Conservation (phyloP, 2,329 filamentous ascomycete species). For the Trichophyton simii region DNA sequence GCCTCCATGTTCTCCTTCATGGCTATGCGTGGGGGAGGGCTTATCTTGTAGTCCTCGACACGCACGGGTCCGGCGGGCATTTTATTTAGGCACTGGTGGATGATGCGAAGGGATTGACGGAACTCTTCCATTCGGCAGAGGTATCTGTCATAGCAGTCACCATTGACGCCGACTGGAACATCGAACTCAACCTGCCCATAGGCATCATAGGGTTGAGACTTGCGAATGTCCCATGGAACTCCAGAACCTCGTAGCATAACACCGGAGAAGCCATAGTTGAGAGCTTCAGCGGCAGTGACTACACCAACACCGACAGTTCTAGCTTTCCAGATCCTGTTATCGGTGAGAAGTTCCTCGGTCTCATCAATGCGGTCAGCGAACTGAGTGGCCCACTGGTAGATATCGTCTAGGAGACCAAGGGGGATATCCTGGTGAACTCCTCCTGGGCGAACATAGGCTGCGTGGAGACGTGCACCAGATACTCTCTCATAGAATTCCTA, state of each 20-base stretch:
- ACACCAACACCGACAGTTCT: slow-evolving; percentile 85
- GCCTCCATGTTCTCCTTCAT: slow-evolving; percentile 99
- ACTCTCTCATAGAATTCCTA: slow-evolving; percentile 99
- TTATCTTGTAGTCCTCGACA: slow-evolving; percentile 97
- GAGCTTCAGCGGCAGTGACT: slow-evolving; percentile 79
- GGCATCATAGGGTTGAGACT: slow-evolving; percentile 92
- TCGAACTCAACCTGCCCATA: slow-evolving; percentile 98
- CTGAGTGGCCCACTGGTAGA: slow-evolving; percentile 99
- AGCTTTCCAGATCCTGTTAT: slow-evolving; percentile 98
- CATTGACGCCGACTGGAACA: slow-evolving; percentile 88
- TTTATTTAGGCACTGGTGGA: slow-evolving; percentile 97
- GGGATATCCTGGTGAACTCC: slow-evolving; percentile 95
- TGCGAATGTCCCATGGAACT: slow-evolving; percentile 91
- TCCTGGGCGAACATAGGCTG: slow-evolving; percentile 90
- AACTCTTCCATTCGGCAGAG: slow-evolving; percentile 99
- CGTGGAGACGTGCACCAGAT: slow-evolving; percentile 91
- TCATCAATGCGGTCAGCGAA: slow-evolving; percentile 98
- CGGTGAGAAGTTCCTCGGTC: slow-evolving; percentile 94
- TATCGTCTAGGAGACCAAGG: slow-evolving; percentile 87
- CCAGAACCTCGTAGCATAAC: slow-evolving; percentile 97
- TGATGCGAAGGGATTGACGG: slow-evolving; percentile 93
- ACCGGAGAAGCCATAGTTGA: slow-evolving; percentile 92
- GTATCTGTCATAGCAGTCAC: slow-evolving; percentile 98
- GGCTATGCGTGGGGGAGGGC: slow-evolving; percentile 83
- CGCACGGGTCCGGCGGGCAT: slow-evolving; percentile 91